Evolutionary conservation across 768 basidiomycete species (phyloP).

Genomic region (Coprinopsis strossmayeri): DNA sequence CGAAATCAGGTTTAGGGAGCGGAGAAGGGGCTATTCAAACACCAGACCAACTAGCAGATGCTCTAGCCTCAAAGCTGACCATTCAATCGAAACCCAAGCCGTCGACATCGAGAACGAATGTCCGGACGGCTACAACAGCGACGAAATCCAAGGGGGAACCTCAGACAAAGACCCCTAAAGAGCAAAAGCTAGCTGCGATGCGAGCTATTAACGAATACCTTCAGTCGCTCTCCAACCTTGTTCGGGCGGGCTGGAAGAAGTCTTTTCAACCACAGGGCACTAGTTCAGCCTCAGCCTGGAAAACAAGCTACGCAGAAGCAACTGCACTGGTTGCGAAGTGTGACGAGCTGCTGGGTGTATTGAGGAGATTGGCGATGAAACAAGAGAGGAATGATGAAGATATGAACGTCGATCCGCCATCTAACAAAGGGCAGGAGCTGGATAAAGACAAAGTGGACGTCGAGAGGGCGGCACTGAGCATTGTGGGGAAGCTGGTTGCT

Average conservation of each 20-base stretch:
- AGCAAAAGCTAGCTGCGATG: constrained; percentile 46
- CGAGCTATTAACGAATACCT: constrained; percentile 55
- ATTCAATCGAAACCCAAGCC: constrained; percentile 4
- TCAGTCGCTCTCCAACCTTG: constrained; percentile 44
- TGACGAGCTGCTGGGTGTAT: constrained; percentile 33
- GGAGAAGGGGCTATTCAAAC: not conserved
- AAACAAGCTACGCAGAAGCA: constrained; percentile 24
- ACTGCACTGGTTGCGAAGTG: constrained; percentile 33
- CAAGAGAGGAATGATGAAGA: not conserved
- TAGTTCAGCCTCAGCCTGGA: constrained; percentile 15
- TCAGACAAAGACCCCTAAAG: constrained; percentile 20
- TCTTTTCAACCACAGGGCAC: constrained; percentile 23
- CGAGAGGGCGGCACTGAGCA: constrained; percentile 65
- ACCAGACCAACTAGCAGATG: constrained; percentile 13
- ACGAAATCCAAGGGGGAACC: constrained; percentile 1
- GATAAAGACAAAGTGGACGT: constrained; percentile 50
- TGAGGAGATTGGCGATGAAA: constrained; percentile 37
- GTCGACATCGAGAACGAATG: not conserved
- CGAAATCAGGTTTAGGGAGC: no score
- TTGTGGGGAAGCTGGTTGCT: constrained; percentile 59
- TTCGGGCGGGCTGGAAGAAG: constrained; percentile 58
- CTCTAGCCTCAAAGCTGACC: constrained; percentile 10
- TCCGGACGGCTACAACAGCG: not conserved
- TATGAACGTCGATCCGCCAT: not conserved
- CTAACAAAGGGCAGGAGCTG: no score